Evolutionary conservation across 2,329 filamentous ascomycete genomes (phyloP), one percentile per base, ranked within the genome.

Genomic region (Nothopassalora personata): DNA sequence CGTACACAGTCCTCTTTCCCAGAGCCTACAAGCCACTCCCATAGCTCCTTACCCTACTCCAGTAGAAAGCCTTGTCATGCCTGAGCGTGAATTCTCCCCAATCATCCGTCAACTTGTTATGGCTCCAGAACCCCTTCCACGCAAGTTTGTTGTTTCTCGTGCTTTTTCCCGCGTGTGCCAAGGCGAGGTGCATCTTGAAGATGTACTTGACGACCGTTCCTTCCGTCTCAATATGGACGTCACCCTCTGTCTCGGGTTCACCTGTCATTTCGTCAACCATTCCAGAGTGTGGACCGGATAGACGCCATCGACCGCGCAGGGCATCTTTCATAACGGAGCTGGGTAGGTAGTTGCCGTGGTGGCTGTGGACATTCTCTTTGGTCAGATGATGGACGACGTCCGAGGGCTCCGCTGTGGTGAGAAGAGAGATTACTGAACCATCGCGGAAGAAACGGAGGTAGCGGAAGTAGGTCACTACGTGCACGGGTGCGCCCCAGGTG

Each of bases 381-480:
- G 85, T 90, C 19, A 99, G 80, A 68, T 93, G 83, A 57, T 91
- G 90, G 0, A 99, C 90, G 11, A 97, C 89, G 18, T 95, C 90
- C n/a, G 82, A 76, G 0, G 94, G 94, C 71, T 96, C 90, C 5
- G 83, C 76, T 0, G 90, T 95, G 0, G 89, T 90, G 36, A 95
- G 81, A 1, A 99, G 81, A 56, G 86, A 90, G 60, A 97, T 86
- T 64, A 83, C 85, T 1, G 88, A 88, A 30, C 94, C 94, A 73
- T 97, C 90, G 27, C 91, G 89, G 77, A 94, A 94, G 78, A 99
- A 94, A 55, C 94, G 89, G 3, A 99, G 83, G 75, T 97, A 99
- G 59, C 94, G 90, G 77, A 96, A 99, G 77, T 97, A 99, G 0
- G 94, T 99, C 52, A 99, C 91, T 59, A 97, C 95, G 72, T 96